Conservation (phyloP, 345 rosid genomes). For the Adansonia digitata region DNA sequence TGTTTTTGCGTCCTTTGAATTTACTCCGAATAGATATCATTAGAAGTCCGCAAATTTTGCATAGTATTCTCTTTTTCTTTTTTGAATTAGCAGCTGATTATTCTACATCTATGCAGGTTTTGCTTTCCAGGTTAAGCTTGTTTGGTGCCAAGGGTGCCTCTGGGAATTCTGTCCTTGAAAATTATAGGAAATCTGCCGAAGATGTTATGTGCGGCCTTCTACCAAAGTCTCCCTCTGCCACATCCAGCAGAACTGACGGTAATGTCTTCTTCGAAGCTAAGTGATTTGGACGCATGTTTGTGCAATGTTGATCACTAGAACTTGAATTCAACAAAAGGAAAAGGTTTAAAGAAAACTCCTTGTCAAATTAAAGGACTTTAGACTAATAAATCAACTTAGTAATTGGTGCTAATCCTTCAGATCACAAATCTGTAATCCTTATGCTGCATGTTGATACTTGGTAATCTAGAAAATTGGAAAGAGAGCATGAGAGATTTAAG, state of each 20-base stretch:
- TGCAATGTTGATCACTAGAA: background rate
- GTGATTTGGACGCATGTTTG: background rate
- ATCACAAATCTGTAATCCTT: background rate
- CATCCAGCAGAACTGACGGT: slow-evolving; percentile 74
- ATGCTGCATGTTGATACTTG: background rate
- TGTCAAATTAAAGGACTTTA: background rate
- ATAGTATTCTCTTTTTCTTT: background rate
- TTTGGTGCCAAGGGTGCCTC: slow-evolving; percentile 55
- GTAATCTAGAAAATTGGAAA: background rate
- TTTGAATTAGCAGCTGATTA: background rate
- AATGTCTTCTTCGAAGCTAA: slow-evolving; percentile 15
- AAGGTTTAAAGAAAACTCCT: background rate
- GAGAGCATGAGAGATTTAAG: background rate
- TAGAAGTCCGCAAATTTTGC: background rate
- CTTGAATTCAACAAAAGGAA: background rate
- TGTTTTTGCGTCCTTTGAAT: background rate
- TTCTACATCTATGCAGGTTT: slow-evolving; percentile 47
- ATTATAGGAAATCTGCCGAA: slow-evolving; percentile 76
- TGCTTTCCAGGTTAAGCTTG: slow-evolving; percentile 74
- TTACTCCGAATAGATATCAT: background rate
- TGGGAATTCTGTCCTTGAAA: slow-evolving; percentile 48
- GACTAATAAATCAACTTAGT: background rate
- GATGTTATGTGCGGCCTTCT: slow-evolving; percentile 92
- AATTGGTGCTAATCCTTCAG: background rate
- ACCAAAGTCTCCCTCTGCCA: slow-evolving; percentile 86